Evolutionary conservation across 768 basidiomycete genomes (phyloP), one percentile per base, ranked within the genome.

Genomic region (Leccinum fibrillosum): DNA sequence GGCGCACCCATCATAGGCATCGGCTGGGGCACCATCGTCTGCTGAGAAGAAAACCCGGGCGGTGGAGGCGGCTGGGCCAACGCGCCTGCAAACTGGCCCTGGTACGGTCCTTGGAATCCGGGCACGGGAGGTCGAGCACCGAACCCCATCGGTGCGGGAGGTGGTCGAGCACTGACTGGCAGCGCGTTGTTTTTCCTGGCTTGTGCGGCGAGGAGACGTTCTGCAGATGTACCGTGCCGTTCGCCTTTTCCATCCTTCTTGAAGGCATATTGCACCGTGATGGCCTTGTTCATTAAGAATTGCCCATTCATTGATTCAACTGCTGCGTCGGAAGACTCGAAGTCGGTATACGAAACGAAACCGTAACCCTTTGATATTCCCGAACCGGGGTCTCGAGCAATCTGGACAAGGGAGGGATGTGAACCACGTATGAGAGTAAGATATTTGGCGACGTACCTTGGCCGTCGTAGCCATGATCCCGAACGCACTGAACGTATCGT

Each of bases 171-270:
- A 51, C 82, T 80, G 58, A 90, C 84, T 5, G 92, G 92, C 5
- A 94, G 77, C 2, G 92, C 92, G 64, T 95, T 94, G 75, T 96
- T 94, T 76, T 96, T 97, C 92, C 47, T 84, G 49, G 96, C 97
- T 73, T 98, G 95, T 2, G 94, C 86, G 3, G 95, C 94, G 65
- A 99, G 84, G 34, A 98, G 84, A 57, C 97, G 87, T 76, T 99
- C 97, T n/a, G 97, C 95, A 15, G 90, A 80, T 11, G 96, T 97
- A 28, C 97, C 97, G 68, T 98, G 97, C 5, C 97, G 85, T 74
- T 99, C 97, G 57, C 96, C 96, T 70, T 98, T 96, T 47, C 93
- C 94, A 68, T 98, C 97, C 77, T 98, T 98, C 77, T 99, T 98
- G 83, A 98, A 98, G 2, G 97, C 96, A 72, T 97, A 99, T 71